Conservation (phyloP, 805 yeast species). For the Lachancea sp. region DNA sequence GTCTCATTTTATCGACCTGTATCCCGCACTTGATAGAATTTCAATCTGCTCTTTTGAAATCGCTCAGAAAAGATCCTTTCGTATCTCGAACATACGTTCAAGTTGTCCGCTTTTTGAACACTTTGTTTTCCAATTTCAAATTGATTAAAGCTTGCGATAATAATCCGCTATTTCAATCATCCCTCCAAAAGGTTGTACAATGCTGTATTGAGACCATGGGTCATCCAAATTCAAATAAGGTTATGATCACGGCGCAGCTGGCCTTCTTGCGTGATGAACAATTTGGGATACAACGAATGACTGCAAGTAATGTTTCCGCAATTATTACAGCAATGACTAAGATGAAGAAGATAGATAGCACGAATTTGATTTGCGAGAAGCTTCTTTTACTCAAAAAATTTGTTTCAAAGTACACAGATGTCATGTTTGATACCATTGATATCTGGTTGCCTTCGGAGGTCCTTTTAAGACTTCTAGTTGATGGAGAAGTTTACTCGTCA, state of each 20-base stretch:
- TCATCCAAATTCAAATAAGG: slow-evolving; percentile 24
- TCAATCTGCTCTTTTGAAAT: slow-evolving; percentile 16
- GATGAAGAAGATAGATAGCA: slow-evolving; percentile 24
- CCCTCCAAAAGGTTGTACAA: slow-evolving; percentile 16
- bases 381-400: slow-evolving; percentile 21
- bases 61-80: slow-evolving; percentile 25
- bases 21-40: slow-evolving; percentile 15
- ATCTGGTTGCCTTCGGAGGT: slow-evolving; percentile 29
- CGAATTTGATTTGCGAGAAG: slow-evolving; percentile 24
- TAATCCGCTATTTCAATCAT: slow-evolving; percentile 10
- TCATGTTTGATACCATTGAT: slow-evolving; percentile 18
- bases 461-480: slow-evolving; percentile 18
- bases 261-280: slow-evolving; percentile 26
- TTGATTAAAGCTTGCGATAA: slow-evolving; percentile 16
- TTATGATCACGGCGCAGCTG: slow-evolving; percentile 23
- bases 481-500: slow-evolving; percentile 17
- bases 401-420: slow-evolving; percentile 18
- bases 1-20: slow-evolving; percentile 12
- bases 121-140: slow-evolving; percentile 23
- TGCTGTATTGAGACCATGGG: slow-evolving; percentile 17
- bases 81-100: slow-evolving; percentile 27
- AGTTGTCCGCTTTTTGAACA: slow-evolving; percentile 24
- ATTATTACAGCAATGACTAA: slow-evolving; percentile 14
- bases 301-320: slow-evolving; percentile 11
- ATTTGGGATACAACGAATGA: slow-evolving; percentile 17